Base-by-base conservation (phyloP, 73 alveolate species). In the Effrenium voratum region DNA sequence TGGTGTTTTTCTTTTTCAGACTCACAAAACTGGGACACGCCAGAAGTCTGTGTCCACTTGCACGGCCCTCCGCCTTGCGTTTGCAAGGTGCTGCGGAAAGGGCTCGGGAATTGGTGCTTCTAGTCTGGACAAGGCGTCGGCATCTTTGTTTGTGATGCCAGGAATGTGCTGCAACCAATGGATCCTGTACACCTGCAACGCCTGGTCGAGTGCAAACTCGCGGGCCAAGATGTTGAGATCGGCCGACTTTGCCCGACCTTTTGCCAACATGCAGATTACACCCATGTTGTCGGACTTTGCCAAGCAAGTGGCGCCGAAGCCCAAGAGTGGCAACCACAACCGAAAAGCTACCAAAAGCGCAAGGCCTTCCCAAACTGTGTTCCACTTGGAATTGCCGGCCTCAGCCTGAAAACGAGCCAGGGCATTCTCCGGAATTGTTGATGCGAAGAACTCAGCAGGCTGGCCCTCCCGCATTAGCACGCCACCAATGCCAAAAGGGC, bases 61-160 rank as follows among this genome's bases (percentile, higher is more conserved):
- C 26, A 50, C 36, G 45, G n/a, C 8, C 66, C 5, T 30, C 57
- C 12, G 52, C 24, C 24, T 16, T 0, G 60, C 75, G 4, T 43
- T 34, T 28, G 4, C 16, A 0, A 90, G 97, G 1, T 34, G 66
- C 45, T 0, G 22, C 45, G 97, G 97, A 3, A 68, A 16, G 16
- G 44, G 30, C 6, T 3, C 5, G 0, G 87, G 60, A 15, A 52
- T 26, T 1, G 97, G 97, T 6, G 97, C 79, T 10, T 16, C 45
- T 36, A 2, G 30, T 46, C 97, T 30, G 57, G 97, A 90, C 41
- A 90, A 41, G 30, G 97, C 97, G 12, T 90, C 97, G 59, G 97
- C 87, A 47, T 90, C 83, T 2, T 45, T 40, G 44, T 90, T 90
- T 19, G 87, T 90, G 45, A 68, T 57, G 16, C 97, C 97, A 2